Evolutionary conservation across 495 filamentous ascomycete genomes (phyloP), one percentile per base, ranked within the genome.

Genomic region (Xylaria bambusicola): DNA sequence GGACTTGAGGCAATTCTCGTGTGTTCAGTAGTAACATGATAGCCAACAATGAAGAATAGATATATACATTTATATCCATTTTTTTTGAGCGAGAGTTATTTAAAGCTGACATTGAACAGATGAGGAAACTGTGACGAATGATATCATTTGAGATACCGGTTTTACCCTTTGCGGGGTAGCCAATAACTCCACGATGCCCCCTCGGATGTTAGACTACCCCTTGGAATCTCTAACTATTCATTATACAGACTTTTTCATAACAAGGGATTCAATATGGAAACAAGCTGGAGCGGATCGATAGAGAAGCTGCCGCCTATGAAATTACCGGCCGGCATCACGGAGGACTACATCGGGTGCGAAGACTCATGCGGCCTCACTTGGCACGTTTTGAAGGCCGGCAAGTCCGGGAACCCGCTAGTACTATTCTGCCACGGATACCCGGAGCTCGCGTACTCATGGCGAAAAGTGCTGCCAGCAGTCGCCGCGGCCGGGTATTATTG

Each of bases 361-460:
- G 21, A 67, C 33, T 73, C 71, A 7, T 68, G 66, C 52, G 78
- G 79, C 56, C 77, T 89, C 26, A 83, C 69, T 21, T 86, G 82
- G 72, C 86, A 90, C 73, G 67, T 86, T 55, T 75, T 89, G 27
- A 80, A 82, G 64, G 75, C 84, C 17, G 84, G 83, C 24, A 52
- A 66, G 15, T 69, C 71, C 29, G 71, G 71, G 13, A 80, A 75
- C 17, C 86, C 85, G 0, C 78, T 89, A 45, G 71, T 90, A 29
- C 69, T 89, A 18, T 82, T 87, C 60, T 77, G 83, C 52, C 87
- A 88, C 67, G 86, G 86, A 20, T 89, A 81, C 62, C 86, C 86
- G 7, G 86, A 89, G 63, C 77, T 89, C 18, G 84, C 86, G 45
- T 89, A 80, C 69, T 88, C 86, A 31, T 89, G 86, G 86, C 84